Evolutionary conservation across 768 basidiomycete genomes (phyloP), one percentile per base, ranked within the genome.

Genomic region (Mycena amicta): DNA sequence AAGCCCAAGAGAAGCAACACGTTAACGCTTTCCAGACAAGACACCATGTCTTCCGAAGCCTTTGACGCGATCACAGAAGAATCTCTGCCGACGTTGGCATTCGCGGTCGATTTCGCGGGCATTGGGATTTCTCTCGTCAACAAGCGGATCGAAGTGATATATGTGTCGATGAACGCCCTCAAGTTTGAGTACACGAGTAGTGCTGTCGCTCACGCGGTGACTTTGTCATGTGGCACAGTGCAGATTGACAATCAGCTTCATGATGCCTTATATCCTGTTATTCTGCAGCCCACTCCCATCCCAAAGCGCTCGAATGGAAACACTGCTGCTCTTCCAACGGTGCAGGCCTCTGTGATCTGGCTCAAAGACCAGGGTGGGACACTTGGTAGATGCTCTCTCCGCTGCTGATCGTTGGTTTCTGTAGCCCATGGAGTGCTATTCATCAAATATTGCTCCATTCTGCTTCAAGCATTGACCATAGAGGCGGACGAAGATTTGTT

Each of bases 241-340:
- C 95, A 98, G 71, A 83, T 98, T 58, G 97, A 99, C 75, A 99
- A 98, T 69, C 97, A 99, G 70, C 83, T 99, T 13, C 96, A 98
- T 59, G 97, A 98, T 57, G 95, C 94, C 18, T 70, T 95, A 13
- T 99, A 88, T 77, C 95, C 97, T 2, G 95, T 98, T 55, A 86
- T 98, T 55, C 78, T 98, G 43, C 96, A 98, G 69, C 96, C 97
- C 0, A 94, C 93, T 5, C 92, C 94, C 0, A 82, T 98, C 29
- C 80, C 88, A 5, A 90, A 86, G 66, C 86, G 92, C 60, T 83
- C 83, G 0, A 85, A 81, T 55, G 87, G 86, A 51, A 83, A 11
- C 22, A 49, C 91, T 22, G 92, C 90, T 23, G 87, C 91, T 2
- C 83, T 92, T 53, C 96, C 97, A 4, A 93, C 93, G 3, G 80